phyloP scores from a whole-genome alignment of 768 basidiomycete species.

The Agrocybe pediades region DNA sequence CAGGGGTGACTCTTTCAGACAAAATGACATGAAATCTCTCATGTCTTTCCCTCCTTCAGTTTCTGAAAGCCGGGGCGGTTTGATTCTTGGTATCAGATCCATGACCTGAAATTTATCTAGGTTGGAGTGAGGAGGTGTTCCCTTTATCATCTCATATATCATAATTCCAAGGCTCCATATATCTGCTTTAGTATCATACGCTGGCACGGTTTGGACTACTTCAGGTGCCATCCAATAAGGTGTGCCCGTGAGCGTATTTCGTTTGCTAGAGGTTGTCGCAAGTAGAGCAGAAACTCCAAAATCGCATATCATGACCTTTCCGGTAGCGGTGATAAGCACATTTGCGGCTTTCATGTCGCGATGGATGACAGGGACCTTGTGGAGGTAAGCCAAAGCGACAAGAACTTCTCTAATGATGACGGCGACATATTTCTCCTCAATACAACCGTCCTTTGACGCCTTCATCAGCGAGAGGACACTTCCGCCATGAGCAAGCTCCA shows the following conservation, averaged over 20 bases:
- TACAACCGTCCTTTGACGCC: conserved; percentile 66
- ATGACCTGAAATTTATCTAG: conserved; percentile 85
- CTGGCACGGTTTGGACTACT: conserved; percentile 85
- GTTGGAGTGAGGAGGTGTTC: conserved; percentile 92
- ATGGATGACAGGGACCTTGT: conserved; percentile 94
- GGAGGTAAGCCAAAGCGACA: conserved; percentile 83
- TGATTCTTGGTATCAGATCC: conserved; percentile 83
- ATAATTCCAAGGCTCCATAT: conserved; percentile 98
- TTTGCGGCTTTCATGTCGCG: conserved; percentile 99
- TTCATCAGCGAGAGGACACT: conserved; percentile 94
- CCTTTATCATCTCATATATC: conserved; percentile 94
- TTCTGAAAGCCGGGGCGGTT: conserved; percentile 80
- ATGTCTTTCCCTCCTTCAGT: conserved; percentile 81
- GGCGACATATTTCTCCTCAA: conserved; percentile 90
- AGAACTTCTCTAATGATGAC: conserved; percentile 91
- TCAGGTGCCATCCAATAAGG: conserved; percentile 99
- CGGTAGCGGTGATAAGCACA: conserved; percentile 83
- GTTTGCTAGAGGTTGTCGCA: conserved; percentile 81
- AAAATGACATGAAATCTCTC: conserved; percentile 83
- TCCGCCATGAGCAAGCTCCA: conserved; percentile 97
- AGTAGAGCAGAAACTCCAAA: conserved; percentile 97
- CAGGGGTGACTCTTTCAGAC: conserved; percentile 77
- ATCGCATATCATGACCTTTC: conserved; percentile 95
- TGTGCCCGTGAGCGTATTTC: conserved; percentile 95
- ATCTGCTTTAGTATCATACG: conserved; percentile 96